Conservation (phyloP, 2,329 filamentous ascomycete genomes). For the Microdochium paspali region DNA sequence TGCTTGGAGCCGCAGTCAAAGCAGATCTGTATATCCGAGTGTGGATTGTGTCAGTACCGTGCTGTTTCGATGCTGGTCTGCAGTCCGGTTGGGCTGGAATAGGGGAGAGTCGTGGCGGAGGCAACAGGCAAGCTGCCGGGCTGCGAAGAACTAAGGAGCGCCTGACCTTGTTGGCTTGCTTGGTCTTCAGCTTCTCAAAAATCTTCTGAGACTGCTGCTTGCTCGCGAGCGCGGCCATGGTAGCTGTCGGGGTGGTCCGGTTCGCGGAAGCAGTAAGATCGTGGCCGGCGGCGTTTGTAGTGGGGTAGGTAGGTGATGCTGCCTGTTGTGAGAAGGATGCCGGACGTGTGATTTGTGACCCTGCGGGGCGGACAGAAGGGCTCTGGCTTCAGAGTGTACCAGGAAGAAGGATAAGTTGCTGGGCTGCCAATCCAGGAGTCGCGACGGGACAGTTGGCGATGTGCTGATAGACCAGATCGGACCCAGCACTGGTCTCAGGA, state of each 20-base stretch:
- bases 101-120: neutral
- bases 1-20: slow-evolving; percentile 98
- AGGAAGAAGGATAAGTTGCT: neutral
- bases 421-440: neutral
- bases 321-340: neutral
- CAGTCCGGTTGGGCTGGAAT: neutral
- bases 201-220: slow-evolving; percentile 96
- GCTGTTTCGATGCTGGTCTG: slow-evolving; percentile 1
- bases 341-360: neutral
- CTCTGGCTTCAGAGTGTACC: neutral
- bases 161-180: slow-evolving; percentile 88
- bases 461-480: slow-evolving; percentile 2
- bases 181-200: slow-evolving; percentile 93
- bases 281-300: neutral
- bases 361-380: no score
- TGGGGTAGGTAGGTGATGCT: neutral
- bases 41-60: slow-evolving; percentile 10
- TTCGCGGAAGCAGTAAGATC: neutral
- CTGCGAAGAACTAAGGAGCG: no score
- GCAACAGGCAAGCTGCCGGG: slow-evolving; percentile 16
- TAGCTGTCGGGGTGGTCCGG: slow-evolving; percentile 19
- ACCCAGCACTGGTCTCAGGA: slow-evolving; percentile 4
- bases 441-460: slow-evolving; percentile 1
- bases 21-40: slow-evolving; percentile 58
- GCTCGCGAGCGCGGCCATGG: slow-evolving; percentile 62